Evolutionary conservation across 2,329 filamentous ascomycete species (phyloP), one percentile per base, ranked within the genome.

Genomic region (Verticillium longisporum): DNA sequence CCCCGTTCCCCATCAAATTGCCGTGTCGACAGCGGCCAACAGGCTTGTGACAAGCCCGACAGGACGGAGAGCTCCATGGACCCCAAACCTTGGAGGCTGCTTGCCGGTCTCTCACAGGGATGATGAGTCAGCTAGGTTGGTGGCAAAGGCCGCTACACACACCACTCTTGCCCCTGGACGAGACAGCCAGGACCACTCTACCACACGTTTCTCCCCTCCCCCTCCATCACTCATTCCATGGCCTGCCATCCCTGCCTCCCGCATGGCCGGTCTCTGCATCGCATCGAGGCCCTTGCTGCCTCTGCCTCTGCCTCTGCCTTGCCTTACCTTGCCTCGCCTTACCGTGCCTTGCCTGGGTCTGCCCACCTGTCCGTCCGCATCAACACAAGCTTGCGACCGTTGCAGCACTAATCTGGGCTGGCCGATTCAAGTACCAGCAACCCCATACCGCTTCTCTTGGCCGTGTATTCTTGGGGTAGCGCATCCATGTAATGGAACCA

Each of bases 1-100:
- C 15, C 37, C 37, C 37, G 11, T n/a, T 6, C 41, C 41, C n/a
- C 41, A 10, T 21, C 18, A 26, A 5, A n/a, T 26, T 18, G 41
- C 18, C 41, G n/a, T 50, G 41, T 26, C 55, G 11, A 63, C 65
- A 2, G 55, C 66, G 7, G 67, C 37, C 14, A 74, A 70, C 60
- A 67, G 31, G 69, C 21, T 68, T 71, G 3, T 14, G 21, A 50
- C 41, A 18, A 50, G 41, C 41, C 41, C 41, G 18, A n/a, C n/a
- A 11, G 41, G 41, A 26, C 18, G 6, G 11, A 50, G 21, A 21
- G 41, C 18, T 26, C 41, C 41, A 26, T n/a, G 41, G 41, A 9
- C n/a, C 10, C 41, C 18, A 2, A 26, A n/a, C 18, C 18, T 11
- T n/a, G 9, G n/a, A 2, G n/a, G 15, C 41, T 50, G 18, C 4